These are phyloP conservation scores for Calonectria leucothoes DNA, from an alignment of 2,329 filamentous ascomycete species.

Conservation along the genomic window DNA sequence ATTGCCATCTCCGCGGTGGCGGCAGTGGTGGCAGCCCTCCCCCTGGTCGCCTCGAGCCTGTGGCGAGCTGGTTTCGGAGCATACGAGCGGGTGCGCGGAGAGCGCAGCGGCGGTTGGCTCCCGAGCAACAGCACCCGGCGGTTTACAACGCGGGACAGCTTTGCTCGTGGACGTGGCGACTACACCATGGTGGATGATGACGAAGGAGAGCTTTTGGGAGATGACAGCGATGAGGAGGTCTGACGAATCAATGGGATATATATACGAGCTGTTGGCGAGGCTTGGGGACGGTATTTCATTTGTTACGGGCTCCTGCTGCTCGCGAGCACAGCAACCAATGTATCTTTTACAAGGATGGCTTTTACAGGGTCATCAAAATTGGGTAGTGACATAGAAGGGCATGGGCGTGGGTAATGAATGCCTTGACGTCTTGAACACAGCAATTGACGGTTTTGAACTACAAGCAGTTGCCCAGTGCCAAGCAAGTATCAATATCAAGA, in stretches of 20 bases:
- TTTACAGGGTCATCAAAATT: not conserved
- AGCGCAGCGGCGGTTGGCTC: constrained; percentile 62
- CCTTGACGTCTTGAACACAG: not conserved
- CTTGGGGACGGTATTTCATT: not conserved
- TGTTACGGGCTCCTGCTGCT: not conserved
- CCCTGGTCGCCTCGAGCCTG: constrained; percentile 77
- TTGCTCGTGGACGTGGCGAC: constrained; percentile 87
- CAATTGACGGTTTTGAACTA: not conserved
- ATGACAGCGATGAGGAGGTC: constrained; percentile 92
- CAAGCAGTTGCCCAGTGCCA: no score
- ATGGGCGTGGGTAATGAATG: constrained; percentile 16
- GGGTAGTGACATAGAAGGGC: constrained; percentile 16
- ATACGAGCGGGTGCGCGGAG: constrained; percentile 62
- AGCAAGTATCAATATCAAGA: not conserved
- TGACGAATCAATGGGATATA: constrained; percentile 34
- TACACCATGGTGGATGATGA: constrained; percentile 92
- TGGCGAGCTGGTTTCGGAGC: constrained; percentile 73
- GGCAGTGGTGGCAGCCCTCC: constrained; percentile 71
- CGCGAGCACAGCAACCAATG: not conserved
- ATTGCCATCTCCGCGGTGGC: constrained; percentile 75
- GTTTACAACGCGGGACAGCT: constrained; percentile 90
- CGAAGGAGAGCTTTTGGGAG: constrained; percentile 92
- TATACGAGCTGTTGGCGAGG: constrained; percentile 27
- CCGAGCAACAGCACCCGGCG: constrained; percentile 69
- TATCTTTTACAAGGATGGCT: not conserved